Conservation (phyloP, 208 protist genomes). For the Trypanosoma boissoni region DNA sequence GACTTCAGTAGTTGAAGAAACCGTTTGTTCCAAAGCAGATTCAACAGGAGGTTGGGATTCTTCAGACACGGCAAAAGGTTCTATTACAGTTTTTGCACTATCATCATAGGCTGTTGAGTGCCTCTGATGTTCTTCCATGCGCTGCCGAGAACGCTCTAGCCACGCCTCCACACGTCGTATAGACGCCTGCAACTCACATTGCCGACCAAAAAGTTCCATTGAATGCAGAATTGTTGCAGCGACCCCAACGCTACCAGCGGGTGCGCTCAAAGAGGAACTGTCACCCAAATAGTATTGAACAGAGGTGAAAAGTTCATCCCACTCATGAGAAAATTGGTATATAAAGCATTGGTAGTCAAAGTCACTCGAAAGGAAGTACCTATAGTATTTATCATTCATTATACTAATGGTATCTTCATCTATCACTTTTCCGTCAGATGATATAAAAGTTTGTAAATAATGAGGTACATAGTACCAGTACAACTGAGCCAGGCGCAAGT, state of each 20-base stretch:
- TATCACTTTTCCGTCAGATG: neutral
- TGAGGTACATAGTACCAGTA: constrained; percentile 54
- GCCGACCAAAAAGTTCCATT: constrained; percentile 67
- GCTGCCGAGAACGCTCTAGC: constrained; percentile 30
- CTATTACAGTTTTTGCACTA: neutral
- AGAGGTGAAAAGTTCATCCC: constrained; percentile 39
- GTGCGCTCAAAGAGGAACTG: neutral
- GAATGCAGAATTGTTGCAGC: constrained; percentile 58
- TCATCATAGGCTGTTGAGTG: too few species aligned
- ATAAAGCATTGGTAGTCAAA: constrained; percentile 47
- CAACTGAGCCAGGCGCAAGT: constrained; percentile 39
- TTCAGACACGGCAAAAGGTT: too few species aligned
- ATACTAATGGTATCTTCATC: neutral
- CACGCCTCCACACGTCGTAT: constrained; percentile 34
- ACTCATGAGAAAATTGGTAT: constrained; percentile 40
- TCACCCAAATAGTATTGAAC: constrained; percentile 32
- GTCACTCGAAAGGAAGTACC: constrained; percentile 20
- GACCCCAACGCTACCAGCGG: constrained; percentile 35
- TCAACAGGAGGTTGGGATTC: too few species aligned
- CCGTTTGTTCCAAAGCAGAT: too few species aligned
- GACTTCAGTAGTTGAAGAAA: neutral
- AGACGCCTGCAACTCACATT: constrained; percentile 32
- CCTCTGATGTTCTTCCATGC: constrained; percentile 8
- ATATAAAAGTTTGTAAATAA: constrained; percentile 22
- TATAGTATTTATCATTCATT: constrained; percentile 18